These are phyloP conservation scores for Fonsecaea monophora DNA, from an alignment of 2,329 filamentous ascomycete species.

Conservation along the genomic window DNA sequence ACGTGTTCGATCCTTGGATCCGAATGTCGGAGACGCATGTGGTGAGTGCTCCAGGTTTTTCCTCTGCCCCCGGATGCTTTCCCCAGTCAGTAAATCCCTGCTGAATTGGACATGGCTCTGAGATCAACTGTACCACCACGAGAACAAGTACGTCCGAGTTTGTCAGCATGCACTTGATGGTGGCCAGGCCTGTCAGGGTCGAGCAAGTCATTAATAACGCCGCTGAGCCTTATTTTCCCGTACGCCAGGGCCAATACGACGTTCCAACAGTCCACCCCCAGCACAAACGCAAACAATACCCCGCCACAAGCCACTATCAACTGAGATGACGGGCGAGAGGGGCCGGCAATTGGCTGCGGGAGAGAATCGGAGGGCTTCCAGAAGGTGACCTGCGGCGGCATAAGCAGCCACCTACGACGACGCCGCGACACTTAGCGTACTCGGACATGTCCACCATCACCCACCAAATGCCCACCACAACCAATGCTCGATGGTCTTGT, in stretches of 20 bases:
- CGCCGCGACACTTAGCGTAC: background rate
- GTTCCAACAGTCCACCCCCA: background rate
- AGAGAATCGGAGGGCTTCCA: conserved; percentile 10
- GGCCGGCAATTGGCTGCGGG: conserved; percentile 10
- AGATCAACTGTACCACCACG: background rate
- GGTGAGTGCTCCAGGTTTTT: background rate
- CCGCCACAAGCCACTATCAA: background rate
- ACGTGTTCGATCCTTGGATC: background rate
- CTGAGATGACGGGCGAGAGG: background rate
- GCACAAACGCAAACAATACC: background rate
- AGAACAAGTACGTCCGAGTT: conserved; percentile 3
- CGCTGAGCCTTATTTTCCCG: background rate
- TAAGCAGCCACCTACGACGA: conserved; percentile 22
- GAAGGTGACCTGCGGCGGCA: conserved; percentile 1
- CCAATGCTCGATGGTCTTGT: conserved; percentile 2
- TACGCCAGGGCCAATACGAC: conserved; percentile 6
- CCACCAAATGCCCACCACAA: background rate
- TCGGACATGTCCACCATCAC: conserved; percentile 15
- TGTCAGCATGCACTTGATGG: background rate
- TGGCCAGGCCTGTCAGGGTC: too few relatives aligned
- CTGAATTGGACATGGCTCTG: background rate
- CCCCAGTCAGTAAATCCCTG: background rate
- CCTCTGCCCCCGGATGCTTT: background rate
- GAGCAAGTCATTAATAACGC: background rate
- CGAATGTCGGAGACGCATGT: background rate